Evolutionary conservation across 768 basidiomycete genomes (phyloP), one percentile per base, ranked within the genome.

Genomic region (Lyophyllum shimeji): DNA sequence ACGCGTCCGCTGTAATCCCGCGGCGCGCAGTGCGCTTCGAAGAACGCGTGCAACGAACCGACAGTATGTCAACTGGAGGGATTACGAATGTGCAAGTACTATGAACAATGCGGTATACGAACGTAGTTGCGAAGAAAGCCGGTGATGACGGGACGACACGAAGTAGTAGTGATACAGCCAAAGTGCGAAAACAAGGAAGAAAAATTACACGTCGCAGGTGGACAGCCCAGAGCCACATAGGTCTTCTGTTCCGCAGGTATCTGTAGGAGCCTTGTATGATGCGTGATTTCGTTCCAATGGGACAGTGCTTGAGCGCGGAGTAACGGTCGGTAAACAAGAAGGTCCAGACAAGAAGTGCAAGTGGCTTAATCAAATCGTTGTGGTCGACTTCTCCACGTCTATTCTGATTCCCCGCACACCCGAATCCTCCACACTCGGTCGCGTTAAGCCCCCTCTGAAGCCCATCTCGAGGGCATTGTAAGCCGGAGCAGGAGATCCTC

Each of bases 341-440:
- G 23, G 53, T 55, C 50, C 39, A 31, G 33, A n/a, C 23, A 46
- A n/a, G n/a, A n/a, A n/a, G n/a, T n/a, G n/a, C n/a, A n/a, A 18
- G 51, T 23, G 43, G 15, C 15, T 44, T 47, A 23, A 57, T 69
- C 68, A 83, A 65, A 82, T 74, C 50, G 76, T 78, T 48, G 77
- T 74, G 21, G 81, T 82, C 44, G 77, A 77, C 69, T 82, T 84
- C 67, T 87, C 85, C 17, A 88, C 77, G 56, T 87, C 79, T 20
- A 87, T 78, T 53, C 80, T 75, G 57, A 87, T 83, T 9, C 84
- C 82, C 52, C 72, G 66, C 21, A 75, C 51, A 52, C 65, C 60
- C 56, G 63, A 50, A 27, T 69, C 68, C 37, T 73, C 71, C 24
- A 71, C 56, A 53, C 71, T 74, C 7, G 69, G 68, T 8, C 61